Conservation (phyloP, 805 yeast species). For the Saturnispora sekii region DNA sequence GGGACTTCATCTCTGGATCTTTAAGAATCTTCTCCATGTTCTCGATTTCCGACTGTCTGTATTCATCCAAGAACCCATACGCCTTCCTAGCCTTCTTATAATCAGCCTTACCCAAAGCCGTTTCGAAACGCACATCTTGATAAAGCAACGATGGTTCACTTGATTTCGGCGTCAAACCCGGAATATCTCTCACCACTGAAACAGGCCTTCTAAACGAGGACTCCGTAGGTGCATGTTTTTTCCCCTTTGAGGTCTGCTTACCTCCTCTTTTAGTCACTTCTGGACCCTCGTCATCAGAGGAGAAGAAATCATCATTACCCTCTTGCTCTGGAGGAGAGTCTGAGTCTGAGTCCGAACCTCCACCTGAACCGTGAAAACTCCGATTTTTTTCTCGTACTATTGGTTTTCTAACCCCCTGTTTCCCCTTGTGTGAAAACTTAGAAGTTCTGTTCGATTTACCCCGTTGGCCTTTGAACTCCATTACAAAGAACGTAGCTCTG, state of each 20-base stretch:
- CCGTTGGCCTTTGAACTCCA: no score
- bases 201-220: conserved; percentile 65
- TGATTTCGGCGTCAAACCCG: conserved; percentile 41
- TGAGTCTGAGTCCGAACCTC: conserved; percentile 16
- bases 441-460: no score
- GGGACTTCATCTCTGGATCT: conserved; percentile 38
- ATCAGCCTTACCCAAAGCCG: conserved; percentile 72
- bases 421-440: no score
- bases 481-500: no score
- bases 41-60: conserved; percentile 62
- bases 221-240: conserved; percentile 85
- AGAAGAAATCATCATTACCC: conserved; percentile 8
- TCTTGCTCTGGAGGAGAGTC: conserved; percentile 20
- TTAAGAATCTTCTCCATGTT: conserved; percentile 48
- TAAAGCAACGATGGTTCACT: conserved; percentile 15
- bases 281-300: conserved; percentile 4
- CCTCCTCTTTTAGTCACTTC: conserved; percentile 21
- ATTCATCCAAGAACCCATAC: conserved; percentile 79
- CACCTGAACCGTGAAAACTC: conserved; percentile 2
- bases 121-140: conserved; percentile 83
- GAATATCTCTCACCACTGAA: conserved; percentile 60
- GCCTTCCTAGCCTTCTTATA: conserved; percentile 55
- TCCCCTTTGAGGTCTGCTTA: conserved; percentile 8
- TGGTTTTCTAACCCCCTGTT: neutral
- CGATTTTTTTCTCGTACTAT: neutral